phyloP scores from a whole-genome alignment of 208 protist genomes.

The Polymyxa betae region DNA sequence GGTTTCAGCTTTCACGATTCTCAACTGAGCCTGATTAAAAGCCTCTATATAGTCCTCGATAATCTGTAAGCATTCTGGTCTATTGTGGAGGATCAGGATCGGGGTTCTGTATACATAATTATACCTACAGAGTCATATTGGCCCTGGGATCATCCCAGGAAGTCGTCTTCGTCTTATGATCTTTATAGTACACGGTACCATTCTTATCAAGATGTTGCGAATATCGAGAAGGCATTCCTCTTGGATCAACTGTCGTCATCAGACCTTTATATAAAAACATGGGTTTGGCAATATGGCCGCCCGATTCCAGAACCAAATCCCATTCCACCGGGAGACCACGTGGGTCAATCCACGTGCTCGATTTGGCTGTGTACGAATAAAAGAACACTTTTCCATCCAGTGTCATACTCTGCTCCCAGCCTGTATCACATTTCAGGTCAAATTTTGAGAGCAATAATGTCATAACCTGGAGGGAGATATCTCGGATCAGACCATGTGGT shows the following conservation, averaged over 20 bases:
- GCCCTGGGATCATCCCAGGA: constrained; percentile 11
- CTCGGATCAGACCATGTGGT: constrained; percentile 25
- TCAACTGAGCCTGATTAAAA: not conserved
- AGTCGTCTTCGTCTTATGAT: not conserved
- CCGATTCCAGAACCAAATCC: constrained; percentile 34
- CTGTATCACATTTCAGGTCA: not conserved
- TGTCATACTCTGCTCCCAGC: constrained; percentile 48
- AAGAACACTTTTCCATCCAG: constrained; percentile 41
- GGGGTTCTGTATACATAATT: not conserved
- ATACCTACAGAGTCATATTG: not conserved
- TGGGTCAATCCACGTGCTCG: constrained; percentile 38
- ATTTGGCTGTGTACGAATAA: not conserved
- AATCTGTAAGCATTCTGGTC: not conserved
- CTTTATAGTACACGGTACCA: constrained; percentile 43
- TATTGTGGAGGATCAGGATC: not conserved
- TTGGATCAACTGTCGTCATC: not conserved
- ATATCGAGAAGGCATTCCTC: not conserved
- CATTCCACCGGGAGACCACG: not conserved
- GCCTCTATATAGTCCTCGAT: not conserved
- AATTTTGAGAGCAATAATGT: too few relatives aligned
- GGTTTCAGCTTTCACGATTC: not conserved
- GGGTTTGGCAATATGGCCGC: not conserved
- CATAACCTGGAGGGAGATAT: constrained; percentile 18
- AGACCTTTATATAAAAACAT: not conserved
- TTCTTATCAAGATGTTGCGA: constrained; percentile 3